These are phyloP conservation scores for Botrytis squamosa DNA, from an alignment of 2,329 filamentous ascomycete genomes.

Conservation along the genomic window DNA sequence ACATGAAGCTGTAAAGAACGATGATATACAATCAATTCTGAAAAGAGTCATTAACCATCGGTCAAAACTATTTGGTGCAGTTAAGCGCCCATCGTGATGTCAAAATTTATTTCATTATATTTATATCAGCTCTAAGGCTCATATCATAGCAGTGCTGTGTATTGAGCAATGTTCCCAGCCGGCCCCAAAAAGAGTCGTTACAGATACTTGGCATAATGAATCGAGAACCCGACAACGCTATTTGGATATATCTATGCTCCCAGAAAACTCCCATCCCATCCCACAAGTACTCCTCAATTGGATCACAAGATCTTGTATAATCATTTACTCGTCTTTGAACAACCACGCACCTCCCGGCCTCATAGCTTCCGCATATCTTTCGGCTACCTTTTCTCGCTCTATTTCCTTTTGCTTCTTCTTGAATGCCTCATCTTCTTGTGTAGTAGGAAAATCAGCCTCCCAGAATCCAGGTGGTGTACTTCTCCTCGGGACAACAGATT, in stretches of 20 bases:
- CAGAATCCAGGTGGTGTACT: conserved; percentile 84
- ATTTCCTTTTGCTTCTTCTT: conserved; percentile 62
- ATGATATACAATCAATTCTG: not conserved
- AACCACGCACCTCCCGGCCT: conserved; percentile 72
- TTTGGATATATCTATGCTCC: conserved; percentile 9
- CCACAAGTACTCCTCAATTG: not conserved
- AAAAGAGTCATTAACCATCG: not conserved
- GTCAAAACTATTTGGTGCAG: not conserved
- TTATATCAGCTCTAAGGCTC: not conserved
- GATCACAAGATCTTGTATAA: not conserved
- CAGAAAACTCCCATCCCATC: not conserved
- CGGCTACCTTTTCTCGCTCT: conserved; percentile 64
- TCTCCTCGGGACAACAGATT: conserved; percentile 68
- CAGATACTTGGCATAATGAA: not conserved
- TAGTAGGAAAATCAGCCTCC: conserved; percentile 84
- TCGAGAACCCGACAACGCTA: not conserved
- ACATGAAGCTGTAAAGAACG: not conserved
- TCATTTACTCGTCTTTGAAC: conserved; percentile 69
- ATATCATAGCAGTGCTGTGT: not conserved
- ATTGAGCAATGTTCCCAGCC: not conserved
- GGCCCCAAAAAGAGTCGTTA: not conserved
- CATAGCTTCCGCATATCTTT: conserved; percentile 80
- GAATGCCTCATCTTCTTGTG: conserved; percentile 73
- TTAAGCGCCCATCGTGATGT: not conserved
- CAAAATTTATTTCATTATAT: not conserved